Conservation (phyloP, 306 rosid genomes). For the Prinsepia uniflora region DNA sequence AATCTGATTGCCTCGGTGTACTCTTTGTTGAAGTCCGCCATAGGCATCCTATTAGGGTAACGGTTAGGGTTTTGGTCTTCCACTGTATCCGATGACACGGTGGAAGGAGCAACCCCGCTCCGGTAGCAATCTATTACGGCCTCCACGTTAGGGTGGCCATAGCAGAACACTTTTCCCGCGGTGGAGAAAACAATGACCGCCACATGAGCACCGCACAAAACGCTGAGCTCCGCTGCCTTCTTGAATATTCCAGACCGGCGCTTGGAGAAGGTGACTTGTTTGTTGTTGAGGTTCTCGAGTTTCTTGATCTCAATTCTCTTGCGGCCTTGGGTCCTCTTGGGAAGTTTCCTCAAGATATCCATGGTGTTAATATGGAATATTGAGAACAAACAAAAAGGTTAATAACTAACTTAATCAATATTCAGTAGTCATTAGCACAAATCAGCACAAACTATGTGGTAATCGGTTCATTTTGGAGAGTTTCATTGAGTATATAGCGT, state of each 20-base stretch:
- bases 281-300: conserved; percentile 11
- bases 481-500: background rate
- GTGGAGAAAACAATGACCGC: conserved; percentile 2
- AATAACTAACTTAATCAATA: too few relatives aligned
- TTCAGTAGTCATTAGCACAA: too few relatives aligned
- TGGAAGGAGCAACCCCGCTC: background rate
- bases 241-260: conserved; percentile 12
- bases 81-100: too few relatives aligned
- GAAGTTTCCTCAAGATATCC: background rate
- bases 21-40: conserved; percentile 4
- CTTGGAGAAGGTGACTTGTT: conserved; percentile 20
- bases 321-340: conserved; percentile 10
- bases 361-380: background rate
- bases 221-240: background rate
- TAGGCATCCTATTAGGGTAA: background rate
- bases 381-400: background rate
- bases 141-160: conserved; percentile 2
- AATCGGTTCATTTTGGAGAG: conserved; percentile 1
- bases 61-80: background rate
- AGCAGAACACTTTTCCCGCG: conserved; percentile 2
- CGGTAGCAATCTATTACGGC: background rate
- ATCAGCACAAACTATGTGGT: too few relatives aligned
- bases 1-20: background rate
- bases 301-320: conserved; percentile 14
- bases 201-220: conserved; percentile 4